Percentiles rank a stretch among this genome's conserved stretches.
These are phyloP conservation scores for Pseudozyma sp. DNA, from an alignment of 1,284 basidiomycete species.

Conservation along the genomic window DNA sequence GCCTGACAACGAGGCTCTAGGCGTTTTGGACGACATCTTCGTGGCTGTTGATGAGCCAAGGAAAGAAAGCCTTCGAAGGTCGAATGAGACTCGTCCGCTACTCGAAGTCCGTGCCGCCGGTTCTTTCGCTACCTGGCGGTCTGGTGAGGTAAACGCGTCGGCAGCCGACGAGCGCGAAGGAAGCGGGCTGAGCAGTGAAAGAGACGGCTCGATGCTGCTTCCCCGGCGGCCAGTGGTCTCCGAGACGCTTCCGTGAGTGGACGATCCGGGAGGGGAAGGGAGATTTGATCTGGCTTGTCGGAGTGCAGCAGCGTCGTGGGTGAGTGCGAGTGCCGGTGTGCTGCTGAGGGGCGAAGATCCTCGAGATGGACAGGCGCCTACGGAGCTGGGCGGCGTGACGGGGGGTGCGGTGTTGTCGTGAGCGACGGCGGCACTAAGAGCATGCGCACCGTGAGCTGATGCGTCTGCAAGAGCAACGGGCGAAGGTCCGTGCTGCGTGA, in stretches of 20 bases:
- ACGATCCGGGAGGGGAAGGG: constrained; percentile 23
- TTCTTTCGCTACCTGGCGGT: constrained; percentile 1
- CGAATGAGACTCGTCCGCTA: constrained; percentile 27
- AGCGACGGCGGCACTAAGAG: constrained; percentile 1
- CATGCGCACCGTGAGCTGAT: neutral
- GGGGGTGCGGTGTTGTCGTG: constrained; percentile 6
- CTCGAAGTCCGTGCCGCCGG: neutral
- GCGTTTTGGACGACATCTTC: constrained; percentile 21
- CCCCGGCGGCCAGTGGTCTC: constrained; percentile 21
- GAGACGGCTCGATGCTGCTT: constrained; percentile 22
- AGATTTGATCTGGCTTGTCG: neutral
- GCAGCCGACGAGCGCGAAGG: constrained; percentile 5
- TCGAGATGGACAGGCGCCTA: constrained; percentile 22
- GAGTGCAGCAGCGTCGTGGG: neutral
- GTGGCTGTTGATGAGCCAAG: constrained; percentile 11
- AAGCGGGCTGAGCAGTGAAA: neutral
- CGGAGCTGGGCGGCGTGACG: constrained; percentile 25
- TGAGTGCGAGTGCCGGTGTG: constrained; percentile 4
- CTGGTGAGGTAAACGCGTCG: neutral
- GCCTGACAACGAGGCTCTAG: constrained; percentile 17
- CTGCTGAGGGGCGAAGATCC: constrained; percentile 14
- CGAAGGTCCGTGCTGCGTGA: neutral
- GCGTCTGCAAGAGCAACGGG: neutral
- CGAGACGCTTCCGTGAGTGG: constrained; percentile 17
- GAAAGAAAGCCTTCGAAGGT: constrained; percentile 23